Conservation (phyloP, 805 yeast species). For the Wickerhamomyces tratensis region DNA sequence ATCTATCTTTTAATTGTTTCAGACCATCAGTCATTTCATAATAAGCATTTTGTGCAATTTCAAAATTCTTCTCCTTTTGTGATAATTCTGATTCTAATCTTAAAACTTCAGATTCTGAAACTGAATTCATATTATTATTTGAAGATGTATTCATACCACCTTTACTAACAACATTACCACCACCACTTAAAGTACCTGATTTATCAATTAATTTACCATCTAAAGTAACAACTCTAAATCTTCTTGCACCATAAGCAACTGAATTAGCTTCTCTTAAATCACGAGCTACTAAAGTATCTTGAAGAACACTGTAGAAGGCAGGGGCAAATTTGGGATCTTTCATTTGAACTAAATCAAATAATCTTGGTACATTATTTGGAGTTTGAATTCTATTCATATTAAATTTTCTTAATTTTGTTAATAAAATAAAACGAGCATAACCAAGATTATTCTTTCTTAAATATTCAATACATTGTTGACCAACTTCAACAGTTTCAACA, state of each 20-base stretch:
- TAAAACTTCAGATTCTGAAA: slow-evolving; percentile 47
- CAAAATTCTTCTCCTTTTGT: slow-evolving; percentile 44
- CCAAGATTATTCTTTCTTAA: slow-evolving; percentile 79
- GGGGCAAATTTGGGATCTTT: slow-evolving; percentile 61
- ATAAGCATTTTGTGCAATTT: slow-evolving; percentile 37
- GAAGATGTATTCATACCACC: slow-evolving; percentile 63
- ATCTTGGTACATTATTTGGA: slow-evolving; percentile 68
- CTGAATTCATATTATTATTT: slow-evolving; percentile 25
- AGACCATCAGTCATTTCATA: slow-evolving; percentile 53
- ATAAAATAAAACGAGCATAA: slow-evolving; percentile 76
- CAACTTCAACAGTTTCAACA: slow-evolving; percentile 69
- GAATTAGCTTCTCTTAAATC: slow-evolving; percentile 71
- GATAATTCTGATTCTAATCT: slow-evolving; percentile 41
- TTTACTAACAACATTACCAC: slow-evolving; percentile 60
- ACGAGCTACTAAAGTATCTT: slow-evolving; percentile 80
- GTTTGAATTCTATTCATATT: slow-evolving; percentile 50
- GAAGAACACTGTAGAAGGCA: slow-evolving; percentile 82
- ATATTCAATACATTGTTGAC: slow-evolving; percentile 72
- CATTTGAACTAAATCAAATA: slow-evolving; percentile 76
- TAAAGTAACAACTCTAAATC: slow-evolving; percentile 85
- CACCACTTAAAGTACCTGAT: slow-evolving; percentile 96
- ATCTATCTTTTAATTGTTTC: slow-evolving; percentile 46
- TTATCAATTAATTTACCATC: slow-evolving; percentile 89
- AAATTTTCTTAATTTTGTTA: slow-evolving; percentile 62
- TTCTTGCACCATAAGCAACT: slow-evolving; percentile 74